Conservation (phyloP, 1,284 basidiomycete genomes). For the Pyrrhoderma noxium region DNA sequence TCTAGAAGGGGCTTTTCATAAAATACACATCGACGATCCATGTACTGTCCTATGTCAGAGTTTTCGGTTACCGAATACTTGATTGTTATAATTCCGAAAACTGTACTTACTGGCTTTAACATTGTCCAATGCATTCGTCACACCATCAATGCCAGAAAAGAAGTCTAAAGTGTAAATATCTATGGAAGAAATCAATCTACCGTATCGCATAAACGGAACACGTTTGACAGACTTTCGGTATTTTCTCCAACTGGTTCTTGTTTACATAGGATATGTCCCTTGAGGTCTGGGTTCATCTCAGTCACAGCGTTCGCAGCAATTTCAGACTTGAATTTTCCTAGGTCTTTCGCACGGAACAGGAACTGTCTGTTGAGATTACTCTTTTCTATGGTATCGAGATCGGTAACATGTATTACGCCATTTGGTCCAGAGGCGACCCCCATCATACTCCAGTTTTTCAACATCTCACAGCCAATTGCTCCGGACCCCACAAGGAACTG, state of each 20-base stretch:
- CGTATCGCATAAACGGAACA: too few relatives aligned
- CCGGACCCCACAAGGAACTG: conserved; percentile 98
- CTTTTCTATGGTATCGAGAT: conserved; percentile 99
- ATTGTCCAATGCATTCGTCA: conserved; percentile 99
- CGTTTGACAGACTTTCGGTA: conserved; percentile 59
- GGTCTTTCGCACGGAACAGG: conserved; percentile 94
- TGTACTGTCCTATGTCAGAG: conserved; percentile 70
- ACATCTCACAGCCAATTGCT: conserved; percentile 99
- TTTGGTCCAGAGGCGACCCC: conserved; percentile 80
- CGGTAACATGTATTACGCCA: conserved; percentile 90
- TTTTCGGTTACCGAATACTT: background rate
- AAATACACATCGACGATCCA: conserved; percentile 98
- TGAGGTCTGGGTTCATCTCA: conserved; percentile 94
- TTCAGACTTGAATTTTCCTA: conserved; percentile 97
- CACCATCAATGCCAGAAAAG: conserved; percentile 84
- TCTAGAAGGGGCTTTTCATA: conserved; percentile 96
- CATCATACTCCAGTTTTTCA: conserved; percentile 99
- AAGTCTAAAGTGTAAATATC: conserved; percentile 88
- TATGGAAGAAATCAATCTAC: conserved; percentile 31
- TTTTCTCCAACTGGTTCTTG: conserved; percentile 93
- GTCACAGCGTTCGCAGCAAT: conserved; percentile 88
- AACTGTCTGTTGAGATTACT: conserved; percentile 98
- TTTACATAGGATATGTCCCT: conserved; percentile 82
- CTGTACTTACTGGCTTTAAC: conserved; percentile 88
- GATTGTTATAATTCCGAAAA: background rate